Evolutionary conservation across 2,329 filamentous ascomycete species (phyloP), one percentile per base, ranked within the genome.

Genomic region (Exophiala bonariae): DNA sequence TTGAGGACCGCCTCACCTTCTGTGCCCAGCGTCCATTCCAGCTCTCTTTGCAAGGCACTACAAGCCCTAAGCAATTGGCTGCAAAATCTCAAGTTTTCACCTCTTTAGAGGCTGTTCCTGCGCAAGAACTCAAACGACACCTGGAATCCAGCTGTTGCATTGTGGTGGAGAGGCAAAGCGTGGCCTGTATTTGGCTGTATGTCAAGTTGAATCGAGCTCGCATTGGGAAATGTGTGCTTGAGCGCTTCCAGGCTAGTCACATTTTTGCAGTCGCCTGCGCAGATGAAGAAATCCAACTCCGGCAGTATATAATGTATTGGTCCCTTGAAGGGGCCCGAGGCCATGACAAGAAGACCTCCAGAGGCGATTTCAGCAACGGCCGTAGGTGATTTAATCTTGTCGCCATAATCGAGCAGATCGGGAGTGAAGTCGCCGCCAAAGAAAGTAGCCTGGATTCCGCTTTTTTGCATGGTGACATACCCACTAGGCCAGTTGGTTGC

Each of bases 151-250:
- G 59, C 60, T 4, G 61, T 62, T n/a, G 64, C 65, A 54, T 69
- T 70, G n/a, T 61, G 61, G 37, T 66, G 60, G 19, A 69, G 52
- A 3, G 64, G 59, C 19, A 69, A 54, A 5, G 57, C 65, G 54
- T 70, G 66, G 2, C 67, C 66, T 3, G 65, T 66, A 41, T 65
- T 61, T 4, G 67, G 67, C 50, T 69, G 66, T 2, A 69, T 52
- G 35, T 61, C 58, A 11, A 57, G 52, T 10, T 59, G 50, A 20
- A 67, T 55, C 6, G 23, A 6, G 31, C 50, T 53, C 3, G 61
- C 63, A 13, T 57, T 57, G 16, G 65, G 62, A 44, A 63, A 69
- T 4, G 52, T 50, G n/a, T 37, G 35, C n/a, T 38, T 44, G 34
- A 60, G 43, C 8, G 35, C 44, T 10, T 52, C 43, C 18, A 52